These are phyloP conservation scores for Rhodamnia argentea DNA, from an alignment of 345 rosid genomes.

Conservation along the genomic window DNA sequence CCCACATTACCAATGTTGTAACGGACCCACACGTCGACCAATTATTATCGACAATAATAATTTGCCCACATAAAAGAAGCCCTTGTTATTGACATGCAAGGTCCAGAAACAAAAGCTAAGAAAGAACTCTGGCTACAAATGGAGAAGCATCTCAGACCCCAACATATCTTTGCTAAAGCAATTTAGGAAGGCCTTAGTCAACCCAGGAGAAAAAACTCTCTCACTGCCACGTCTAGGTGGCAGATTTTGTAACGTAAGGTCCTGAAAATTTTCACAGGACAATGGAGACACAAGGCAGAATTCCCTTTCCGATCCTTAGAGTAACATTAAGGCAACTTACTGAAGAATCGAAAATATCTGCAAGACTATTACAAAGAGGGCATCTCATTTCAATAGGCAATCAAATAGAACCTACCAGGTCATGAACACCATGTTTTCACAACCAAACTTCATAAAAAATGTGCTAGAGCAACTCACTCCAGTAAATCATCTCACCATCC, in stretches of 20 bases:
- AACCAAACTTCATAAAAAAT: neutral
- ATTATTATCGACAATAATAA: neutral
- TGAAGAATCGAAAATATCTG: neutral
- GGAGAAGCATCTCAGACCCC: neutral
- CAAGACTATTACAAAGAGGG: neutral
- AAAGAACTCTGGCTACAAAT: neutral
- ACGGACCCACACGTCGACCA: neutral
- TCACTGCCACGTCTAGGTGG: neutral
- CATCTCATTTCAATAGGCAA: neutral
- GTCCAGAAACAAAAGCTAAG: neutral
- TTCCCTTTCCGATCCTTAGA: neutral
- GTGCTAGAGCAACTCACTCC: neutral
- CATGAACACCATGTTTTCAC: neutral
- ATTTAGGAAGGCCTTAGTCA: neutral
- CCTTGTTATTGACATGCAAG: neutral
- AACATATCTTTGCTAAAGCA: neutral
- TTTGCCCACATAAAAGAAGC: neutral
- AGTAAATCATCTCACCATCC: neutral
- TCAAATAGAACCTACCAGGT: neutral
- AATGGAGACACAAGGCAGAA: neutral
- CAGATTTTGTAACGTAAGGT: neutral
- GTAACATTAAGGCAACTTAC: neutral
- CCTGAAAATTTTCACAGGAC: neutral
- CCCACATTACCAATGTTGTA: neutral
- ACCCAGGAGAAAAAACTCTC: neutral